Evolutionary conservation across 2,329 filamentous ascomycete species (phyloP), one percentile per base, ranked within the genome.

Genomic region (Colletotrichum coccodes): DNA sequence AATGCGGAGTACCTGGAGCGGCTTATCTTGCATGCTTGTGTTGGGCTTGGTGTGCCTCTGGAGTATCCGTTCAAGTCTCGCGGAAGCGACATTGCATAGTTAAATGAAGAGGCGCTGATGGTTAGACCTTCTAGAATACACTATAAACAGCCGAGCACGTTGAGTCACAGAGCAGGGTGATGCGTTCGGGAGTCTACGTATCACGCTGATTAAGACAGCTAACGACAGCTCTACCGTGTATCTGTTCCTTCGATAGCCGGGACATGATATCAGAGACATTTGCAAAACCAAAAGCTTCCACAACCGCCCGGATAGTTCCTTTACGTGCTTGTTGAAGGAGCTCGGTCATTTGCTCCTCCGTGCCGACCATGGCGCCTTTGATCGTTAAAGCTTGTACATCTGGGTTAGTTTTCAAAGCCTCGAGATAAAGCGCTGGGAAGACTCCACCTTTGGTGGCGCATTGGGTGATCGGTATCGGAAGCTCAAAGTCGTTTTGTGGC

Each of bases 401-500:
- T 6, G 8, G 14, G 21, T 49, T 5, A 62, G 6, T 9, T 8
- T 23, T 6, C 16, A 2, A 12, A 6, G 3, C n/a, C 34, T 2
- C 30, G 1, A 7, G 12, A 18, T 1, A n/a, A 26, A 12, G 1
- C 38, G 4, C 14, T 16, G 16, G 4, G 4, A 3, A 40, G 1
- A 26, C 40, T 42, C 4, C 40, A 70, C 64, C 64, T 47, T 64
- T 70, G 6, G 52, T 12, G 1, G 65, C 59, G 36, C 53, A 59
- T 2, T 57, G 30, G 3, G 60, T 34, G 6, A 70, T 54, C 2
- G 75, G 64, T 0, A 79, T 59, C 0, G 77, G 76, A 4, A 79
- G 65, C 0, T 62, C 70, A 3, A 76, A 78, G 7, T 77, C 75
- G 7, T 76, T 74, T 0, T 61, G 63, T 0, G 77, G 77, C 0